A percentile compares a stretch with the other conserved stretches of the same genome.
Conservation (phyloP, 2,329 filamentous ascomycete genomes). For the Ophiognomonia clavigignenti-juglandacearum region DNA sequence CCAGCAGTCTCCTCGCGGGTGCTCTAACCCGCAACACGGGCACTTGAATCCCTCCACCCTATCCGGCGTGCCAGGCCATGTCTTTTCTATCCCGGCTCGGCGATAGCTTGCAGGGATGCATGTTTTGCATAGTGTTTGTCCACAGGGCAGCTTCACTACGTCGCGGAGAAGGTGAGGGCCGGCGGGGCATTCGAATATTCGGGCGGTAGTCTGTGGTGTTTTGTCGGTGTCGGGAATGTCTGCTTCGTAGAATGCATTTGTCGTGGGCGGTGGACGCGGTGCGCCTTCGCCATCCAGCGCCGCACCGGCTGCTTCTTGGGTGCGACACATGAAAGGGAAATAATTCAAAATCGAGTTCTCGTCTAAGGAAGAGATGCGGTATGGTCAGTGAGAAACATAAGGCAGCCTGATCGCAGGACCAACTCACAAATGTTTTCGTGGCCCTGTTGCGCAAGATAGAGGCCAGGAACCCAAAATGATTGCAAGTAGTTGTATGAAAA, state of each 20-base stretch:
- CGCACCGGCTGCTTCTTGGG: slow-evolving; percentile 4
- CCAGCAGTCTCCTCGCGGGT: slow-evolving; percentile 71
- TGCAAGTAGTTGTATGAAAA: neutral
- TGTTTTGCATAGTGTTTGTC: slow-evolving; percentile 67
- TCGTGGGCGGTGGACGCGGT: neutral
- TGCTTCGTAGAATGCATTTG: slow-evolving; percentile 1
- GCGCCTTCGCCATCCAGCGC: slow-evolving; percentile 2
- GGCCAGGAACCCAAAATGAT: neutral
- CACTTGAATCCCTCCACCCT: slow-evolving; percentile 70
- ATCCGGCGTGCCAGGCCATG: slow-evolving; percentile 64
- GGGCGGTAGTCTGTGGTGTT: slow-evolving; percentile 36
- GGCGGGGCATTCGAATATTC: slow-evolving; percentile 70
- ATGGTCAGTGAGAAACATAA: too few relatives aligned
- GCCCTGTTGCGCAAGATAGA: neutral
- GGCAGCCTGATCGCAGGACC: too few relatives aligned
- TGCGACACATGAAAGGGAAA: slow-evolving; percentile 10
- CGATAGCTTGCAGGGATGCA: slow-evolving; percentile 67
- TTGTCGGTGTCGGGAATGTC: neutral
- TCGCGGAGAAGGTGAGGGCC: slow-evolving; percentile 65
- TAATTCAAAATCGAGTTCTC: neutral
- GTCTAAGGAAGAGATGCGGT: neutral
- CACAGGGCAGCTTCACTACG: slow-evolving; percentile 77
- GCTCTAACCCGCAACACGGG: slow-evolving; percentile 66
- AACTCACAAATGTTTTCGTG: neutral
- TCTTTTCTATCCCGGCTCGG: slow-evolving; percentile 54